phyloP scores from a whole-genome alignment of 176 grass and related monocot genomes.

The Rhipidocladum racemiflorum region DNA sequence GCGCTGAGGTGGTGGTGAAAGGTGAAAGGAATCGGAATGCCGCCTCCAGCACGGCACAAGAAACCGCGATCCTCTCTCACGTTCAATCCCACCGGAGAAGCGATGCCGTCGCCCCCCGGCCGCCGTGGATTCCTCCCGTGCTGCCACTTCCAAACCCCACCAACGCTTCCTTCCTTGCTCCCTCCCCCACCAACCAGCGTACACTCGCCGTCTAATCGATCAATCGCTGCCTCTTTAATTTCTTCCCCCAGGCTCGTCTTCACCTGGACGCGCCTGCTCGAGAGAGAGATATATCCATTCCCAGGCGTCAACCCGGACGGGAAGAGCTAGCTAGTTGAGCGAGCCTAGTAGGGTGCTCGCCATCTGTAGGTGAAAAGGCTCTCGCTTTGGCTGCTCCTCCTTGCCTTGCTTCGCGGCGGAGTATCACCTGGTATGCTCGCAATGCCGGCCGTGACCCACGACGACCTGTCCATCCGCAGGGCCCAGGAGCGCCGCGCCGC shows the following conservation, averaged over 20 bases:
- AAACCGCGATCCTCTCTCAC: neutral
- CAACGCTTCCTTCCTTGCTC: constrained; percentile 8
- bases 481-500: constrained; percentile 38
- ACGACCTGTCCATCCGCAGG: constrained; percentile 64
- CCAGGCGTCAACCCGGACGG: neutral
- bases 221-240: too few species aligned
- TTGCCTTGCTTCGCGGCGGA: neutral
- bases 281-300: constrained; percentile 20
- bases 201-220: too few species aligned
- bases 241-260: constrained; percentile 3
- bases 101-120: neutral
- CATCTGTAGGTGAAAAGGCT: neutral
- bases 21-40: constrained; percentile 45
- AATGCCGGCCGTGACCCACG: constrained; percentile 73
- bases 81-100: neutral
- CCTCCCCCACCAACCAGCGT: constrained; percentile 2
- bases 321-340: neutral
- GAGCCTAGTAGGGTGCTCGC: neutral
- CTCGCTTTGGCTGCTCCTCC: neutral
- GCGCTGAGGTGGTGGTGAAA: too few species aligned
- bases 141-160: constrained; percentile 17
- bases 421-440: neutral
- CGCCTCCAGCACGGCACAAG: constrained; percentile 32
- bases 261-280: neutral
- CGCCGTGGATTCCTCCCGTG: constrained; percentile 65